A percentile compares a stretch with the other conserved stretches of the same genome.
These are phyloP conservation scores for Saccharomyces hybrid DNA, from an alignment of 1,139 yeast species.

Conservation along the genomic window DNA sequence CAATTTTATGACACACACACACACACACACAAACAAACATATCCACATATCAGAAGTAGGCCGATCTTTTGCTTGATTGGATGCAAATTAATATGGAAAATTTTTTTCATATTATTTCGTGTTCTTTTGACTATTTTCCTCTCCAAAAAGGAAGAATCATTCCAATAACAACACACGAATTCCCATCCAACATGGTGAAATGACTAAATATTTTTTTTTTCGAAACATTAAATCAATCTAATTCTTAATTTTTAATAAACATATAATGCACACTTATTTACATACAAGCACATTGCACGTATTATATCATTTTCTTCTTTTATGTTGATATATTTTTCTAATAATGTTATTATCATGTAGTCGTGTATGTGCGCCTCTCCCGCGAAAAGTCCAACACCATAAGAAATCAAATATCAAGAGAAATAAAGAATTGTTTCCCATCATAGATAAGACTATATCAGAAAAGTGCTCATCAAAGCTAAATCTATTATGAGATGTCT, in stretches of 20 bases:
- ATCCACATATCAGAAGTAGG: neutral
- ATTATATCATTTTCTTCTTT: neutral
- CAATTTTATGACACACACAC: neutral
- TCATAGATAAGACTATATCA: neutral
- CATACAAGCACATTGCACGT: neutral
- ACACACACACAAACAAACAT: neutral
- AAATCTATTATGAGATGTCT: conserved; percentile 14
- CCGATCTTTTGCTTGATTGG: neutral
- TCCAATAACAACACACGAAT: neutral
- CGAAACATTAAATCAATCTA: neutral
- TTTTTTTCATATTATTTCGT: neutral
- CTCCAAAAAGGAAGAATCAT: neutral
- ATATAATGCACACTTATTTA: neutral
- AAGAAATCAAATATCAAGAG: neutral
- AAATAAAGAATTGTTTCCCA: neutral
- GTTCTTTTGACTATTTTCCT: neutral
- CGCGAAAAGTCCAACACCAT: neutral
- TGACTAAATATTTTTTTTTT: neutral
- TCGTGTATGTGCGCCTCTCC: neutral
- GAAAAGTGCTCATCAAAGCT: neutral
- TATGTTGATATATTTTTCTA: neutral
- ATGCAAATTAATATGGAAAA: neutral
- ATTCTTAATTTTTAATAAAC: neutral
- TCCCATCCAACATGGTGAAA: neutral
- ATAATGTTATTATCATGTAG: neutral